These are phyloP conservation scores for Inga laurina DNA, from an alignment of 306 rosid genomes.

Conservation along the genomic window DNA sequence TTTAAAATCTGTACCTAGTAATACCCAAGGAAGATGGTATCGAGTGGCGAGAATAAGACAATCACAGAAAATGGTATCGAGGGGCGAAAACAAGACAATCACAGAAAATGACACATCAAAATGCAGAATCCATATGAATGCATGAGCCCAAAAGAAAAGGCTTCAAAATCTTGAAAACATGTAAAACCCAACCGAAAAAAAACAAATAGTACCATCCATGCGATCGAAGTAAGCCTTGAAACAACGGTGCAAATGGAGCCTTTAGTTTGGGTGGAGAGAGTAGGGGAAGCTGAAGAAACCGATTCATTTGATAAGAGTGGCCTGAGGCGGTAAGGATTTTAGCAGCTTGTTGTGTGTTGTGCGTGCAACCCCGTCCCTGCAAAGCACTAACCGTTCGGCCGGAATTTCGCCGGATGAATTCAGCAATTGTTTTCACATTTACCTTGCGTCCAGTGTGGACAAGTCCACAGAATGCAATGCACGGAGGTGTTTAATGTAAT, in stretches of 20 bases:
- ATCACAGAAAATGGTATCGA: not conserved
- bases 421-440: not conserved
- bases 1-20: not conserved
- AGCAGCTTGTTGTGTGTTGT: not conserved
- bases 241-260: not conserved
- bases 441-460: no score
- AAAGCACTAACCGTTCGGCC: not conserved
- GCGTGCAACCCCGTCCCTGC: not conserved
- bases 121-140: not conserved
- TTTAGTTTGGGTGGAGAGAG: not conserved
- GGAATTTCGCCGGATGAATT: not conserved
- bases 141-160: not conserved
- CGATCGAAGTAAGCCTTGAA: not conserved
- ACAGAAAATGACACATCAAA: not conserved
- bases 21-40: not conserved
- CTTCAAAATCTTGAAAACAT: not conserved
- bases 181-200: not conserved
- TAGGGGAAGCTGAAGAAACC: not conserved
- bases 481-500: no score
- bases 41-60: not conserved
- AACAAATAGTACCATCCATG: slow-evolving; percentile 4
- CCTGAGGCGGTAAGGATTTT: not conserved
- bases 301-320: slow-evolving; percentile 3
- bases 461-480: no score
- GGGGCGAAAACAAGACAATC: not conserved